Evolutionary conservation across 352 stramenopile species (phyloP).

Genomic region (Phytophthora capsici): DNA sequence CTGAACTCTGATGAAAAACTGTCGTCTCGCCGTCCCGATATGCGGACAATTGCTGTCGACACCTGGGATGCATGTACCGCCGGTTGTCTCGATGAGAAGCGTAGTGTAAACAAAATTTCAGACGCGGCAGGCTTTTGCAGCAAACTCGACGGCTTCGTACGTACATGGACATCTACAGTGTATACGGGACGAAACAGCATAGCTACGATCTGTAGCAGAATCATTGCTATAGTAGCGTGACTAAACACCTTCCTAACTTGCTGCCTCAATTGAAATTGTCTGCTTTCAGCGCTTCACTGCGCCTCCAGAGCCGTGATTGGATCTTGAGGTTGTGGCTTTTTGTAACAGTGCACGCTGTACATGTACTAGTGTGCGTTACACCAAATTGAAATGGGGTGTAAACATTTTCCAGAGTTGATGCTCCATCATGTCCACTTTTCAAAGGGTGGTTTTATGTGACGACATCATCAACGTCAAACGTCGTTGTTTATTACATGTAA

Average conservation of each 20-base stretch:
- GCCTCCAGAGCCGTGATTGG: too few species aligned
- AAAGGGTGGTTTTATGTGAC: slow-evolving; percentile 9
- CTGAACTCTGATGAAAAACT: not conserved
- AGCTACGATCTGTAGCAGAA: too few species aligned
- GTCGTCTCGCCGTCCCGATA: slow-evolving; percentile 11
- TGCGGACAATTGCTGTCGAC: slow-evolving; percentile 16
- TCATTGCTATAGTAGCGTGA: too few species aligned
- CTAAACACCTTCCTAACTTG: too few species aligned
- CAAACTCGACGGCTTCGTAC: too few species aligned
- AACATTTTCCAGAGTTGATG: slow-evolving; percentile 12
- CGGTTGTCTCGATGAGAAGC: slow-evolving; percentile 21
- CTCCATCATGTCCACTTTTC: slow-evolving; percentile 29
- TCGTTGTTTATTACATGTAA: slow-evolving; percentile 1
- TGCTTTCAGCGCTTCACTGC: too few species aligned
- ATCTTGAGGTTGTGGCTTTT: too few species aligned
- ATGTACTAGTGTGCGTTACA: slow-evolving; percentile 1
- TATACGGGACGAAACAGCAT: too few species aligned
- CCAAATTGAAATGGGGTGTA: not conserved
- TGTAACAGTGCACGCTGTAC: too few species aligned
- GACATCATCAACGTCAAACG: not conserved
- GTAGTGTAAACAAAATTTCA: not conserved
- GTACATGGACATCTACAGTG: too few species aligned
- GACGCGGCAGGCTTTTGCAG: not conserved
- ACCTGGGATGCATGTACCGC: slow-evolving; percentile 14
- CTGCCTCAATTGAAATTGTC: too few species aligned